Evolutionary conservation across 441 rosid species (phyloP).

Genomic region (Erodium moschatum): DNA sequence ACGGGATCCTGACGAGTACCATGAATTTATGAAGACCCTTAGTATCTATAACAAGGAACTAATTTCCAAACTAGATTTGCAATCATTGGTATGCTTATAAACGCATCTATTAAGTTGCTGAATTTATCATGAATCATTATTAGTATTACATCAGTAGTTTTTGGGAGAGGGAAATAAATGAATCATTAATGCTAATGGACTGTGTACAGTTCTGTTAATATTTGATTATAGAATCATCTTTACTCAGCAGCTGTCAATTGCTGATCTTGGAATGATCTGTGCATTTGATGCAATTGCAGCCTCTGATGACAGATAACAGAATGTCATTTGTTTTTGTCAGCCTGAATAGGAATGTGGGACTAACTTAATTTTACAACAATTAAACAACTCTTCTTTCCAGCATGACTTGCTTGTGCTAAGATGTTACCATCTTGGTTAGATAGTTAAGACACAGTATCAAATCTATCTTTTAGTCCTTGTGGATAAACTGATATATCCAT

Average conservation of each 20-base stretch:
- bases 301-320: no score
- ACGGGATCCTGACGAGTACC: conserved; percentile 59
- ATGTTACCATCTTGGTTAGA: background rate
- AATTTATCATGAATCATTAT: conserved; percentile 6
- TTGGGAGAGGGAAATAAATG: background rate
- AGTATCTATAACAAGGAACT: conserved; percentile 74
- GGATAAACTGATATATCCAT: conserved; percentile 1
- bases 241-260: no score
- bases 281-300: no score
- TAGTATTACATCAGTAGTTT: background rate
- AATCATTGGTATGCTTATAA: conserved; percentile 58
- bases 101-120: conserved; percentile 9
- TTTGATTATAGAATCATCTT: no score
- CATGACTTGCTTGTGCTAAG: background rate
- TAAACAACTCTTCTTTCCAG: background rate
- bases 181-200: background rate
- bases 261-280: no score
- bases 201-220: background rate
- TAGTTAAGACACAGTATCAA: background rate
- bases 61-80: conserved; percentile 66
- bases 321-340: background rate
- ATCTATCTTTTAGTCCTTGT: conserved; percentile 1
- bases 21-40: conserved; percentile 77
- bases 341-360: background rate
- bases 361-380: background rate